Conservation (phyloP, 257 asterid genomes). For the Catharanthus roseus region DNA sequence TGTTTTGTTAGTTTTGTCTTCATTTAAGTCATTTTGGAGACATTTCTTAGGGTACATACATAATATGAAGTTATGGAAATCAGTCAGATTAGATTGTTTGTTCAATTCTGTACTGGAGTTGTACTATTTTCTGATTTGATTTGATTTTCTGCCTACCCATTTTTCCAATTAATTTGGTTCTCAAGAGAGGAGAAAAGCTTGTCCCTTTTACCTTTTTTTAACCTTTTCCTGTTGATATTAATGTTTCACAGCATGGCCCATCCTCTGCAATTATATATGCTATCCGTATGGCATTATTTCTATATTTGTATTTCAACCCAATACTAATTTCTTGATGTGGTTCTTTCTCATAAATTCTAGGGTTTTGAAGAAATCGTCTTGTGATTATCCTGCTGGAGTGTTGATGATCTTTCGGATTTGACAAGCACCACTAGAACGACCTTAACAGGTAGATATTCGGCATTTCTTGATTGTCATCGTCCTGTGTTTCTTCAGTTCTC, state of each 20-base stretch:
- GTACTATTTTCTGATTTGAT: neutral
- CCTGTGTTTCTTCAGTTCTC: neutral
- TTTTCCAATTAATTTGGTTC: neutral
- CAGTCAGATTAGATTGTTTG: neutral
- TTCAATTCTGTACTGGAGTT: neutral
- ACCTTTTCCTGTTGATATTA: neutral
- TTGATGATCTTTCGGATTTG: neutral
- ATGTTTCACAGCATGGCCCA: neutral
- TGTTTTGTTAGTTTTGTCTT: neutral
- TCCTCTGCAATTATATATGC: neutral
- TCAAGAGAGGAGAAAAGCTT: neutral
- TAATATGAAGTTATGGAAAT: neutral
- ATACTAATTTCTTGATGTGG: neutral
- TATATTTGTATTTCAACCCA: neutral
- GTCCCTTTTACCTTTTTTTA: neutral
- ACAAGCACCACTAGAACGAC: neutral
- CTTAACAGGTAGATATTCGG: neutral
- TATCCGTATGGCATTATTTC: neutral
- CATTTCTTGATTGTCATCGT: neutral
- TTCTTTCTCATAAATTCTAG: neutral
- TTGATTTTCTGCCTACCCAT: neutral
- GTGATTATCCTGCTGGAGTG: neutral
- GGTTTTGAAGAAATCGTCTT: neutral
- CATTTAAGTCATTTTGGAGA: neutral
- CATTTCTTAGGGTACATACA: neutral